Conservation (phyloP, 768 basidiomycete species). For the Lactarius tabidus region DNA sequence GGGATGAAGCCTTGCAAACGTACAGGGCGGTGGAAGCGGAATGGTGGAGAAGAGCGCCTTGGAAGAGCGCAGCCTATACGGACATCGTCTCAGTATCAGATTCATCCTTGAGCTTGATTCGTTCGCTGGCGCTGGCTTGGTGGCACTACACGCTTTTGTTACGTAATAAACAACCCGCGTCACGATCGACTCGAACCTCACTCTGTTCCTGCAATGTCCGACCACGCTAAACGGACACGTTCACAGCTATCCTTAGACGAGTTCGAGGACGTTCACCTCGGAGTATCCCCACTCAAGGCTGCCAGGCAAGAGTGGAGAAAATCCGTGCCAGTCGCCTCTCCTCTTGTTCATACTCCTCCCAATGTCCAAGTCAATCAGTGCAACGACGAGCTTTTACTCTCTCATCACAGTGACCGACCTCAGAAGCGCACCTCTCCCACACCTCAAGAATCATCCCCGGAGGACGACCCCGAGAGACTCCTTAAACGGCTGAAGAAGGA, state of each 20-base stretch:
- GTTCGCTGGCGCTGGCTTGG: not conserved
- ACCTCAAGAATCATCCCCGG: not conserved
- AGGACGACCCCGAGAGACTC: not conserved
- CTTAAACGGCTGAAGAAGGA: constrained; percentile 15
- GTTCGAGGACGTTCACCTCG: constrained; percentile 12
- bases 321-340: not conserved
- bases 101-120: not conserved
- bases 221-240: constrained; percentile 24
- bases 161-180: constrained; percentile 8
- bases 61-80: not conserved
- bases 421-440: constrained; percentile 14
- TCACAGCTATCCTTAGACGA: constrained; percentile 22
- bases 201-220: constrained; percentile 9
- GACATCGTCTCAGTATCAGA: not conserved
- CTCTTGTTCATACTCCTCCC: not conserved
- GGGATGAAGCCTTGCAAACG: not conserved
- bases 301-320: constrained; percentile 18
- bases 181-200: not conserved
- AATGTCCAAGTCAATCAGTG: constrained; percentile 1
- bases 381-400: constrained; percentile 10
- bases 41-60: constrained; percentile 8
- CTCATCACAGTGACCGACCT: constrained; percentile 9
- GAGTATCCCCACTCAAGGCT: constrained; percentile 21
- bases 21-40: constrained; percentile 4
- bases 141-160: constrained; percentile 8